Percentiles rank a stretch among this genome's conserved stretches.
Evolutionary conservation across 1,284 basidiomycete species (phyloP).

Genomic region (Leccinum pallidistipes): DNA sequence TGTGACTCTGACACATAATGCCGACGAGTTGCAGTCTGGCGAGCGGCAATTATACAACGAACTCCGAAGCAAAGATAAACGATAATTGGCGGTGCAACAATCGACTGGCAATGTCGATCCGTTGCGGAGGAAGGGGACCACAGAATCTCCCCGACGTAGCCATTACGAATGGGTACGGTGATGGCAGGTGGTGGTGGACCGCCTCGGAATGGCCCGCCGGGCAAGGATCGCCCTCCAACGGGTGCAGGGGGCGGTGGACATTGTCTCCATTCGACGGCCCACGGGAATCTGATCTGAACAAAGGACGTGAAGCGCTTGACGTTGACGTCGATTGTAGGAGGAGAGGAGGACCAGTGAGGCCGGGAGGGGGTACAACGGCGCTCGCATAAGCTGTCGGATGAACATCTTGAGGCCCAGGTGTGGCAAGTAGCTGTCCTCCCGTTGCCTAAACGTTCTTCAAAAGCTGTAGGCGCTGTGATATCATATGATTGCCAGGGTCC

Average conservation of each 20-base stretch:
- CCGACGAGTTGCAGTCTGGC: too few relatives aligned
- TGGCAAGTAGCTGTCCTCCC: conserved; percentile 74
- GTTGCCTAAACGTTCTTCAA: conserved; percentile 82
- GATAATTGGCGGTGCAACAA: too few relatives aligned
- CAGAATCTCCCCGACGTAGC: too few relatives aligned
- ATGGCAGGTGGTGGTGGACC: conserved; percentile 69
- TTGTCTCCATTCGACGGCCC: conserved; percentile 51
- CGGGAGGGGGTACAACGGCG: conserved; percentile 64
- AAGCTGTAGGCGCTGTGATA: conserved; percentile 76
- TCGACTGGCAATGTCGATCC: too few relatives aligned
- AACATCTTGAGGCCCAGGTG: conserved; percentile 91
- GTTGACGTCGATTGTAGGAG: conserved; percentile 53
- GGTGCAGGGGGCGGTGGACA: conserved; percentile 60
- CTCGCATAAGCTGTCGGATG: conserved; percentile 92
- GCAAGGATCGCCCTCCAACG: conserved; percentile 49
- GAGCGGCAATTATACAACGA: too few relatives aligned
- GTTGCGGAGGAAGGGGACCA: too few relatives aligned
- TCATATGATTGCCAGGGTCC: conserved; percentile 78
- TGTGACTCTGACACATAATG: too few relatives aligned
- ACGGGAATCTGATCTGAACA: conserved; percentile 65
- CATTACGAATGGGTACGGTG: too few relatives aligned
- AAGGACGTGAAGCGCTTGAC: conserved; percentile 39
- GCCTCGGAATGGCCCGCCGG: conserved; percentile 66
- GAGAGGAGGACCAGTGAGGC: conserved; percentile 61
- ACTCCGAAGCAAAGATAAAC: too few relatives aligned